Evolutionary conservation across 1,284 basidiomycete species (phyloP), one percentile per base, ranked within the genome.

Genomic region (Neonothopanus nambi): DNA sequence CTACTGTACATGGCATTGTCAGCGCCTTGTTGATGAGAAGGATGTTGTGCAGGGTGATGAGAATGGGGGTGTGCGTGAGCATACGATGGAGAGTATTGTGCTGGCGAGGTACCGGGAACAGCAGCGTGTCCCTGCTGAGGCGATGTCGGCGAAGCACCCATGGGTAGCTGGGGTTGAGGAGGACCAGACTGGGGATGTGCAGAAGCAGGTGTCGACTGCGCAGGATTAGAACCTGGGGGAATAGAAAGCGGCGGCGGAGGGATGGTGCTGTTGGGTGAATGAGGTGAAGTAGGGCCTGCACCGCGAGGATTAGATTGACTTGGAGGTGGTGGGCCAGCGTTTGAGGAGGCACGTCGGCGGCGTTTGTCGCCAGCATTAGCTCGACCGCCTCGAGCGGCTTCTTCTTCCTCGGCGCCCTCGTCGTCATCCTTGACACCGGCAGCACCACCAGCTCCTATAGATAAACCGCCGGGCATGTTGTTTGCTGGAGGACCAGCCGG

Each of bases 391-490:
- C 77, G 75, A 8, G 69, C 40, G 20, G 74, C 68, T 17, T 81
- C 79, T 0, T 76, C 81, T 0, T 77, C 74, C 28, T 83, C 81
- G 41, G 81, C 78, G 40, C 79, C 84, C 36, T 82, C 79, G 39
- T 75, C 75, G 38, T 81, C 79, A 35, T 82, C 78, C 28, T 78
- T 72, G 47, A 73, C 62, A 12, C 63, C 69, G 5, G 70, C 71
- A 17, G 69, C 59, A 11, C n/a, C n/a, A n/a, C 71, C 68, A 39
- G 77, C 77, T 37, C 78, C 79, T 60, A 91, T 91, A 56, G 87
- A 75, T 21, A 91, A 80, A 36, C 89, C 89, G 26, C 88, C 89
- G 9, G 88, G 86, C 39, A 91, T 82, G 65, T 91, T 91, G 59
- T 72, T 72, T 42, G 82, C 68, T 15, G 70, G 66, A 13, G 74